These are phyloP conservation scores for Hemileccinum rubropunctum DNA, from an alignment of 768 basidiomycete genomes.

Conservation along the genomic window DNA sequence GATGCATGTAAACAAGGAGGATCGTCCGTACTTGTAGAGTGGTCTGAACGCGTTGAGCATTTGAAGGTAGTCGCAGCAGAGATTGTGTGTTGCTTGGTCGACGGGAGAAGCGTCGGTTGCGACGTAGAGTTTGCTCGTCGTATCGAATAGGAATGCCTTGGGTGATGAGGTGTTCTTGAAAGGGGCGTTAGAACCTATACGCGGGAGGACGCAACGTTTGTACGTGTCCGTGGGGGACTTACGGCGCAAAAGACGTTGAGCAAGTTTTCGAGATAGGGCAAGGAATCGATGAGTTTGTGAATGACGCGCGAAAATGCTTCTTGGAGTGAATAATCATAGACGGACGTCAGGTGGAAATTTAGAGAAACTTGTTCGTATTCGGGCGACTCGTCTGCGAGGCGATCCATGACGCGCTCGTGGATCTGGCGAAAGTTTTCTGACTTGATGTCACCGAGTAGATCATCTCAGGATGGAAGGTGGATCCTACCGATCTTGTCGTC, in stretches of 20 bases:
- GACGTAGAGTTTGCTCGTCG: constrained; percentile 79
- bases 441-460: constrained; percentile 1
- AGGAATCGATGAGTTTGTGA: constrained; percentile 80
- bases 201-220: too few relatives aligned
- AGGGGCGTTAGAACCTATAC: background rate
- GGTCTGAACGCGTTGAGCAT: constrained; percentile 85
- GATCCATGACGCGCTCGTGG: constrained; percentile 81
- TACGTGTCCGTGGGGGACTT: constrained; percentile 16
- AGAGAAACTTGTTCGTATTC: constrained; percentile 78
- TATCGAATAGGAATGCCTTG: constrained; percentile 93
- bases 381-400: constrained; percentile 70
- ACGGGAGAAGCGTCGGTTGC: constrained; percentile 93
- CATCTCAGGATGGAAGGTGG: background rate
- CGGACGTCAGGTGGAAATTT: constrained; percentile 89
- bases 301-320: constrained; percentile 90
- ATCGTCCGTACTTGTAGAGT: constrained; percentile 66
- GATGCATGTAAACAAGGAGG: background rate
- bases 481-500: constrained; percentile 84
- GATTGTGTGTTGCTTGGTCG: constrained; percentile 81
- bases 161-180: constrained; percentile 84
- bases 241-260: constrained; percentile 84
- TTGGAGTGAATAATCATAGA: constrained; percentile 88
- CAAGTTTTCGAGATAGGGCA: constrained; percentile 84
- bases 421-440: constrained; percentile 90
- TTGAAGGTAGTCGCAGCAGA: constrained; percentile 88